Evolutionary conservation across 495 filamentous ascomycete genomes (phyloP), one percentile per base, ranked within the genome.

Genomic region (Sordaria brevicollis): DNA sequence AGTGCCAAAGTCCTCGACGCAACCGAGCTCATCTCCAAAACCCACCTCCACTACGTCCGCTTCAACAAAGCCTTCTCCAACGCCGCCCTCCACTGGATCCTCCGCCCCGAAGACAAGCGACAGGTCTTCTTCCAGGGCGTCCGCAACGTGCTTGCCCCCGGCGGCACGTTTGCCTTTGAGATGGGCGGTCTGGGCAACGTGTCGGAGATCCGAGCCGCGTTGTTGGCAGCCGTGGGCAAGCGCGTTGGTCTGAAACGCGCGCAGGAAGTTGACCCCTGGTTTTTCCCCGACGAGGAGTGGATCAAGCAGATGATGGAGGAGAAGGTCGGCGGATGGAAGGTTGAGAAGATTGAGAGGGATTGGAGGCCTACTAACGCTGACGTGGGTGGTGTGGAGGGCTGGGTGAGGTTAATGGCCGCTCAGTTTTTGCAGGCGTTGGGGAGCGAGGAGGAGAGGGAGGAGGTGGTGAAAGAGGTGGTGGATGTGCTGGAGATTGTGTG

Each of bases 71-170:
- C 91, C 71, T 91, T 93, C 76, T 92, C 89, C 43, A 93, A 93
- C 74, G 91, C 91, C 0, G 92, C 91, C 0, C 78, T 93, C 43
- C 91, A 94, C 79, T 94, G 91, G 91, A 89, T 94, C 74, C 83
- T 93, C 25, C 83, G 68, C 19, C 76, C 68, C 68, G 77, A 41
- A 75, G 81, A 43, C 70, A 71, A 69, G 3, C 70, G 73, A 66
- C 70, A 73, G 2, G 69, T 38, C 33, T 80, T 84, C 73, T 84
- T 93, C 71, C 71, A 70, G 3, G 84, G 79, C 11, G 81, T 85
- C 4, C 76, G 81, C 39, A 76, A 76, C 36, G 80, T 83, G 7
- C 82, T 93, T 7, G 83, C 78, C 13, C 85, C 88, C 0, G 84
- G 84, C 9, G 91, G 90, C 0, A 70, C 65, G 0, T 89, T 93